Conservation (phyloP, 2,329 filamentous ascomycete species). For the Trichoderma harzianum region DNA sequence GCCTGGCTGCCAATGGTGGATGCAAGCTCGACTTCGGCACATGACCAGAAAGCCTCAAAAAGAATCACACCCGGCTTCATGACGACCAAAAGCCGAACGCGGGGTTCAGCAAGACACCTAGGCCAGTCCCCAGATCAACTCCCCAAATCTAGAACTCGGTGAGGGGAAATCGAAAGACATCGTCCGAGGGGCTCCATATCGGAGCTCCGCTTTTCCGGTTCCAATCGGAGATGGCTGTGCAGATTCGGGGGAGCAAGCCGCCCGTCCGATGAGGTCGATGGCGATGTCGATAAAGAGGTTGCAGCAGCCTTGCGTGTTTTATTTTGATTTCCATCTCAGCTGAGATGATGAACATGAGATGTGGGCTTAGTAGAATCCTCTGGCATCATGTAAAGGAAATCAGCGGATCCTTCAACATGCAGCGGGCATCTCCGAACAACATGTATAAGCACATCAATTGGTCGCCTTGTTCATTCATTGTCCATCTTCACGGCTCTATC, state of each 20-base stretch:
- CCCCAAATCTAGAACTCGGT: not conserved
- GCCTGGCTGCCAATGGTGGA: not conserved
- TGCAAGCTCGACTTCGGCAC: not conserved
- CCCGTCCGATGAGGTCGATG: not conserved
- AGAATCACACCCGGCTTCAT: not conserved
- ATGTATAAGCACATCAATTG: not conserved
- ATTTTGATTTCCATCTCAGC: not conserved
- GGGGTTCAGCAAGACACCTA: not conserved
- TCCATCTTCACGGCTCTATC: not conserved
- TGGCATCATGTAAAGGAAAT: not conserved
- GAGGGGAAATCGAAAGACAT: not conserved
- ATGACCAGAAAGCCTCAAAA: not conserved
- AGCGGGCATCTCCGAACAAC: not conserved
- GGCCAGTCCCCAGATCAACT: not conserved
- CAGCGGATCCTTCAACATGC: not conserved
- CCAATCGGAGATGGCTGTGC: not conserved
- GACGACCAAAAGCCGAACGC: not conserved
- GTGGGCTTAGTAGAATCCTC: not conserved
- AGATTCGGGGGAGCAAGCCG: not conserved
- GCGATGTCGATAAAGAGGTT: not conserved
- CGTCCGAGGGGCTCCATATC: not conserved
- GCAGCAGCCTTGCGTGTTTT: not conserved
- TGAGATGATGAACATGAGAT: not conserved
- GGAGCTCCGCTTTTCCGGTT: conserved; percentile 6
- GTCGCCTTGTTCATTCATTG: not conserved